Base-by-base conservation (phyloP, 805 yeast genomes). In the Teunomyces funiuensis region DNA sequence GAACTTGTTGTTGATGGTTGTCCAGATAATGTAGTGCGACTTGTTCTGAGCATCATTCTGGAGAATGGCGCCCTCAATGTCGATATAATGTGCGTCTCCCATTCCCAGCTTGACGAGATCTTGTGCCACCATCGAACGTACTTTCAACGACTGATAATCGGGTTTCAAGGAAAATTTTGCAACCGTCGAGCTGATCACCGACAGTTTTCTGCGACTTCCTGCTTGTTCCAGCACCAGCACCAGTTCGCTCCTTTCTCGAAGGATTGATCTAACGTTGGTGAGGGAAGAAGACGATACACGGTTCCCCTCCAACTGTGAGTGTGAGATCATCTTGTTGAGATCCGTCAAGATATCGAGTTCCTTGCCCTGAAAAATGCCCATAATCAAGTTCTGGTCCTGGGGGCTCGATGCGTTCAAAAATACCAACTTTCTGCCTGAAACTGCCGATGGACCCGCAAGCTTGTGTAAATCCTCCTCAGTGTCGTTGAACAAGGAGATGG, bases 261-360 rank as follows among this genome's bases (percentile, higher is more conserved):
- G 52, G 6, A 60, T 45, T 13, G 44, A 48, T 4, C 59, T 39
- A 44, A 66, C 44, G 44, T 58, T 65, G 8, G 65, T 58, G 40
- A 65, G 51, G 5, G 67, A 61, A 37, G 67, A 62, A 18, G 67
- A 57, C 5, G 68, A 61, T 38, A 55, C 60, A 18, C 55, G 55
- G 14, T 54, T 53, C 15, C 67, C 60, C 28, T 53, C 45, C 22
- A 68, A 54, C 40, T 68, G 69, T 37, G 58, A 51, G 44, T 66
- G 71, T 45, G 52, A 63, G 17, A 52, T 47, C 52, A 47, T 47
- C 47, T 63, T 63, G 48, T 64, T 66, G 45, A 68, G 49, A 34
- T 68, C 72, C 2, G 72, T 57, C 45, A 68, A 42, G 23, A 65
- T 54, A 28, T 64, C 65, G 38, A 68, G 53, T 47, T 67, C 73